Conservation (phyloP, 2,329 filamentous ascomycete genomes). For the Colletotrichum lindemuthianum region DNA sequence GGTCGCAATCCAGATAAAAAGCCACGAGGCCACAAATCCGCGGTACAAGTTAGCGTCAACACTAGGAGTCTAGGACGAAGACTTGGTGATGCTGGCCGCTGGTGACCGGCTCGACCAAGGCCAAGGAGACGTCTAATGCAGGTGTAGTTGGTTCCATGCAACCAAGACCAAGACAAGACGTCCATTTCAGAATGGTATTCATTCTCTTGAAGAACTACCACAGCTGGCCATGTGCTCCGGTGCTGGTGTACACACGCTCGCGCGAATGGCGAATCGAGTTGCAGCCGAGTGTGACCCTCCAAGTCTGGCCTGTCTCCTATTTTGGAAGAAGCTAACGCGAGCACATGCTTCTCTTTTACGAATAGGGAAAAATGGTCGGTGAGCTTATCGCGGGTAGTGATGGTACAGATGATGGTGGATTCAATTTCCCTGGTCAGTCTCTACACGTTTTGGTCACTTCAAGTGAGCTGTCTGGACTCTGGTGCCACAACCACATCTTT, state of each 20-base stretch:
- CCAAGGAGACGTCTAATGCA: constrained; percentile 29
- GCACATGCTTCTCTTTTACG: constrained; percentile 16
- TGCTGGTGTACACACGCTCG: background rate
- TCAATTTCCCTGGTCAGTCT: background rate
- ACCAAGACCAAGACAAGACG: background rate
- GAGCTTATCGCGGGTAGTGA: background rate
- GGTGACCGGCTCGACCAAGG: constrained; percentile 18
- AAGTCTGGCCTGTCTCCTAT: constrained; percentile 12
- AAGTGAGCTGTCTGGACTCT: background rate
- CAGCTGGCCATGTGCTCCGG: constrained; percentile 23
- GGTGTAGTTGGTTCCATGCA: constrained; percentile 20
- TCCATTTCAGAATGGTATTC: too few species aligned
- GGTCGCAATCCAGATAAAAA: background rate
- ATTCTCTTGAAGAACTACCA: constrained; percentile 17
- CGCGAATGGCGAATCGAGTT: constrained; percentile 26
- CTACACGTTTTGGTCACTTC: background rate
- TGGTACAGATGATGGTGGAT: background rate
- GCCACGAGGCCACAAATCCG: background rate
- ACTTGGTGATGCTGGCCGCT: constrained; percentile 21
- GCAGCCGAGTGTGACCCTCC: constrained; percentile 31
- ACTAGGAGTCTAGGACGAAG: constrained; percentile 19
- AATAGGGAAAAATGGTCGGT: background rate
- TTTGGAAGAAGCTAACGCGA: constrained; percentile 7
- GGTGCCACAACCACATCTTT: background rate
- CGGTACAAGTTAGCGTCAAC: background rate